Percentiles rank a stretch among this genome's conserved stretches.
phyloP scores from a whole-genome alignment of 2,329 filamentous ascomycete genomes.

The Ascochyta koolunga region DNA sequence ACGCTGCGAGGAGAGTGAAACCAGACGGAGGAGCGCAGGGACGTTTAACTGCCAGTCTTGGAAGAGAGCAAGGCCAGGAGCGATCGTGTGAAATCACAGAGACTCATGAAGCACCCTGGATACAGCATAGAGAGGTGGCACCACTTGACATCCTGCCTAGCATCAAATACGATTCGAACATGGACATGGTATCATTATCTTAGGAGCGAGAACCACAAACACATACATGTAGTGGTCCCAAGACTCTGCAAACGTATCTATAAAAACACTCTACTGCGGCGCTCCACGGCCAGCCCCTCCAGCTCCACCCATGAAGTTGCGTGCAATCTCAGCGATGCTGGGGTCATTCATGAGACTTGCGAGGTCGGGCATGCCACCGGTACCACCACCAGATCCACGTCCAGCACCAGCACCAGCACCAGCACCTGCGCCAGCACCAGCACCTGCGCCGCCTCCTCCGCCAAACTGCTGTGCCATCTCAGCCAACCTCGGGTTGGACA shows the following conservation, averaged over 20 bases:
- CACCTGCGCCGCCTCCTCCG: slow-evolving; percentile 51
- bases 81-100: background rate
- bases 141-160: background rate
- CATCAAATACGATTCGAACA: slow-evolving; percentile 2
- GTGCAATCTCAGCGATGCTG: slow-evolving; percentile 82
- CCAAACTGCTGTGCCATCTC: slow-evolving; percentile 86
- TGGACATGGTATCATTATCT: slow-evolving; percentile 39
- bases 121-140: background rate
- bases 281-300: slow-evolving; percentile 34
- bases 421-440: slow-evolving; percentile 64
- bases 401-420: slow-evolving; percentile 69
- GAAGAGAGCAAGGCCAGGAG: background rate
- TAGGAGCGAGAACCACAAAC: background rate
- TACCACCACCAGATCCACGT: slow-evolving; percentile 64
- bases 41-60: background rate
- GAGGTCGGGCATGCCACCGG: slow-evolving; percentile 87
- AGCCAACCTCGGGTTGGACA: slow-evolving; percentile 88
- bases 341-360: slow-evolving; percentile 88
- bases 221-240: slow-evolving; percentile 3
- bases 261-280: slow-evolving; percentile 23
- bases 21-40: background rate
- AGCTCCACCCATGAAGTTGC: slow-evolving; percentile 68
- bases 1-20: background rate
- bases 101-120: background rate
- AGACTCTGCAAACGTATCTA: background rate